phyloP scores from a whole-genome alignment of 2,329 filamentous ascomycete species.

The Sporothrix protearum region DNA sequence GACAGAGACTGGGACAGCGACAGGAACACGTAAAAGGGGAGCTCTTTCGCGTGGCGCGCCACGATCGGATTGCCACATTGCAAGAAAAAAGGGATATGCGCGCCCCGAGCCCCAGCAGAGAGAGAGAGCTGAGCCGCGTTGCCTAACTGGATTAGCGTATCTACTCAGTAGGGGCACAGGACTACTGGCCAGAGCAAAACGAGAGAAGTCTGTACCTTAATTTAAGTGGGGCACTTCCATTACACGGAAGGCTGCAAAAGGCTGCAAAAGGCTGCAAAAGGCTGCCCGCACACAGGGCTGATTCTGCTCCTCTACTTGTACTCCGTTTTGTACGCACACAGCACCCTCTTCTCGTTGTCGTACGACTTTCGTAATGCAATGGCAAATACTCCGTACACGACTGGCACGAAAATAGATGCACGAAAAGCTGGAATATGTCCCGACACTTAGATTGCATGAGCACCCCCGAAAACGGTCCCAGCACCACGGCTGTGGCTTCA shows the following conservation, averaged over 20 bases:
- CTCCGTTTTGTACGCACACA: too few species aligned
- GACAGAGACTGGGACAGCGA: too few species aligned
- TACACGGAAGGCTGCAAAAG: not conserved
- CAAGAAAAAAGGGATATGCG: slow-evolving; percentile 18
- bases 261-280: not conserved
- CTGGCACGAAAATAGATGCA: not conserved
- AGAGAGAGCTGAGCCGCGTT: not conserved
- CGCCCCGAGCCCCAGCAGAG: not conserved
- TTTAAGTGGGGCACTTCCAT: not conserved
- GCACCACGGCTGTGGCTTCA: not conserved
- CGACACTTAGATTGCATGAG: not conserved
- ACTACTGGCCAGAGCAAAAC: not conserved
- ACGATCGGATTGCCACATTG: slow-evolving; percentile 24
- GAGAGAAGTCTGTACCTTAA: not conserved
- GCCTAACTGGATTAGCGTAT: not conserved
- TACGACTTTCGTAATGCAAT: not conserved
- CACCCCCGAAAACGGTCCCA: not conserved
- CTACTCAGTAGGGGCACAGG: not conserved
- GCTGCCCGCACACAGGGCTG: not conserved
- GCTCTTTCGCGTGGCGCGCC: slow-evolving; percentile 8
- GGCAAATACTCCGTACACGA: too few species aligned
- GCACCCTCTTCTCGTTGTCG: not conserved
- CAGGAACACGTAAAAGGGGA: not conserved
- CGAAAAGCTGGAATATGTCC: not conserved
- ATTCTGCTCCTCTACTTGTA: not conserved